Conservation (phyloP, 2,329 filamentous ascomycete species). For the Hypoxylon sp. region DNA sequence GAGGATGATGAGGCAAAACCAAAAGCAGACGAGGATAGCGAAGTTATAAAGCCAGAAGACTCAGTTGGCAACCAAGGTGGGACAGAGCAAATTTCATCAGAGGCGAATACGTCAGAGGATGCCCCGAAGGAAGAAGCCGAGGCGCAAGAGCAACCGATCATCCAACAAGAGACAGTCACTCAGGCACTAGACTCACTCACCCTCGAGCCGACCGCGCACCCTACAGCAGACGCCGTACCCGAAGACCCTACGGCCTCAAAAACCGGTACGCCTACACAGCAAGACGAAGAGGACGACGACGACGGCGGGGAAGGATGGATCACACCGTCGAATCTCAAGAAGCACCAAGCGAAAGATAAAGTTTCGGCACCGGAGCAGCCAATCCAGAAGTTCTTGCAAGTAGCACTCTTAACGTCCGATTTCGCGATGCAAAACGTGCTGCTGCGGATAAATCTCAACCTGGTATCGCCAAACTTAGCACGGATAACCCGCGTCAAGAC, state of each 20-base stretch:
- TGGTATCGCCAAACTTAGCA: constrained; percentile 82
- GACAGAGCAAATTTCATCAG: constrained; percentile 19
- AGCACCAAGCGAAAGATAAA: constrained; percentile 78
- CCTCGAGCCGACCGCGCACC: constrained; percentile 40
- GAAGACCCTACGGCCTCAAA: constrained; percentile 27
- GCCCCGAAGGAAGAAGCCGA: constrained; percentile 9
- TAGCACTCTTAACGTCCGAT: constrained; percentile 93
- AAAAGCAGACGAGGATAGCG: constrained; percentile 34
- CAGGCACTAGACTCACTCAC: constrained; percentile 46
- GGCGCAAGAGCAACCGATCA: constrained; percentile 27
- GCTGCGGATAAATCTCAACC: constrained; percentile 92
- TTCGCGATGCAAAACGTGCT: constrained; percentile 98
- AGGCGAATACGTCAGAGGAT: constrained; percentile 11
- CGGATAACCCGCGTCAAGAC: constrained; percentile 88
- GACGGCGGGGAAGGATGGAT: constrained; percentile 86
- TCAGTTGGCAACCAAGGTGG: constrained; percentile 22
- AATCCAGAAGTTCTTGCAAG: constrained; percentile 77
- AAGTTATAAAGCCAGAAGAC: constrained; percentile 19
- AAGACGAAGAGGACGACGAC: constrained; percentile 52
- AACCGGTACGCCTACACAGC: constrained; percentile 19
- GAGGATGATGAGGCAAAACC: constrained; percentile 44
- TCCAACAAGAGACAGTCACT: constrained; percentile 44
- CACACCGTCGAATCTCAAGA: constrained; percentile 90
- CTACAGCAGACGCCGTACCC: constrained; percentile 36
- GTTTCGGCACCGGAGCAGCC: constrained; percentile 62